Evolutionary conservation across 352 stramenopile species (phyloP).

Genomic region (Phytophthora idaei): DNA sequence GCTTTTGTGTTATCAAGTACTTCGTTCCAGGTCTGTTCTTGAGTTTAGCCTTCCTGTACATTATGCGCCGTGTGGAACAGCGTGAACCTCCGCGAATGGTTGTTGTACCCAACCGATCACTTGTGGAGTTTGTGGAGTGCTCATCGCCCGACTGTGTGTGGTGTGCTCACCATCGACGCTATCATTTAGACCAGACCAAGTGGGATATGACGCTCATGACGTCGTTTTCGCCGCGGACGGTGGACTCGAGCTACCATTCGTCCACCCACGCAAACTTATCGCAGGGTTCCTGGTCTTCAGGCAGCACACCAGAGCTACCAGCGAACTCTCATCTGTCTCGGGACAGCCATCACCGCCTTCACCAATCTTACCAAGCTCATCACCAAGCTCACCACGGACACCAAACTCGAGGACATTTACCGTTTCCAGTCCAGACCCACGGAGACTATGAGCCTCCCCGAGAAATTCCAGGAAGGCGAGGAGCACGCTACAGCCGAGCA

Average conservation of each 20-base stretch:
- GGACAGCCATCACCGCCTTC: constrained; percentile 35
- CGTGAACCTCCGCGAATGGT: constrained; percentile 56
- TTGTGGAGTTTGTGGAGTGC: constrained; percentile 81
- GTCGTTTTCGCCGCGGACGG: constrained; percentile 57
- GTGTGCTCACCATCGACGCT: constrained; percentile 74
- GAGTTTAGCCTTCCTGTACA: constrained; percentile 69
- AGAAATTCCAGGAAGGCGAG: constrained; percentile 25
- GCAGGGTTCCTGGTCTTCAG: constrained; percentile 45
- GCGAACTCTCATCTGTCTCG: constrained; percentile 23
- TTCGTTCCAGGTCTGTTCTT: constrained; percentile 58
- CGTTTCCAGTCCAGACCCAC: constrained; percentile 24
- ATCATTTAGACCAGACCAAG: constrained; percentile 62
- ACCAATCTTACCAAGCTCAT: constrained; percentile 25
- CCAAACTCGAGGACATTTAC: constrained; percentile 13
- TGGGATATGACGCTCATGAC: constrained; percentile 67
- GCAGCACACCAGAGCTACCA: constrained; percentile 28
- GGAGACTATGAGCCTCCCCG: constrained; percentile 32
- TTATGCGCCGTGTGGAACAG: constrained; percentile 77
- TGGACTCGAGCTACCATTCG: constrained; percentile 65
- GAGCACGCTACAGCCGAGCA: constrained; percentile 34
- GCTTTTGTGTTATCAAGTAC: constrained; percentile 60
- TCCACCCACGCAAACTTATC: constrained; percentile 49
- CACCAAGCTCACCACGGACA: constrained; percentile 12
- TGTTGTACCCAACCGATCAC: constrained; percentile 49
- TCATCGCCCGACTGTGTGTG: constrained; percentile 69